These are phyloP conservation scores for Pharnaceum exiguum DNA, from an alignment of 148 eudicot genomes.

Conservation along the genomic window DNA sequence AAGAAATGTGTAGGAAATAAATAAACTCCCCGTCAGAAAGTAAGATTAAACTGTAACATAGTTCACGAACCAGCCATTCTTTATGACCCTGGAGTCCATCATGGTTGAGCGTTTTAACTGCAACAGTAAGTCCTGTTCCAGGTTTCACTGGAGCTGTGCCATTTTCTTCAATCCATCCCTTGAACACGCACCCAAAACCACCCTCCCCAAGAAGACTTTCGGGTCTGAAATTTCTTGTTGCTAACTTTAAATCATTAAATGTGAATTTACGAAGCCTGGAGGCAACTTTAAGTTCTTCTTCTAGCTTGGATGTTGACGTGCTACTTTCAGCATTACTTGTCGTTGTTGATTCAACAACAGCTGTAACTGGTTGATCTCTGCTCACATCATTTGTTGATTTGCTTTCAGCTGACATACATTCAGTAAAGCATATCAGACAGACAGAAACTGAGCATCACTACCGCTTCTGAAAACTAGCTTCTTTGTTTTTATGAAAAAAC, in stretches of 20 bases:
- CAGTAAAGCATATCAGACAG: slow-evolving; percentile 5
- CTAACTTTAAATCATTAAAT: slow-evolving; percentile 61
- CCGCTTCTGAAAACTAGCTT: background rate
- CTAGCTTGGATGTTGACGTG: slow-evolving; percentile 64
- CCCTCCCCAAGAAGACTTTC: slow-evolving; percentile 78
- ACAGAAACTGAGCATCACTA: background rate
- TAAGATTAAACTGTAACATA: background rate
- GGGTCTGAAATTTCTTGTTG: slow-evolving; percentile 73
- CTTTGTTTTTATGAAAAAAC: too few species aligned
- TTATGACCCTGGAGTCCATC: slow-evolving; percentile 87
- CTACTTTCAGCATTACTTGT: slow-evolving; percentile 75
- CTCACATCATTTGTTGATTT: slow-evolving; percentile 48
- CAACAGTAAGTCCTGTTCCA: slow-evolving; percentile 76
- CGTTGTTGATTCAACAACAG: slow-evolving; percentile 48
- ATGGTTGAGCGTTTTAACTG: slow-evolving; percentile 74
- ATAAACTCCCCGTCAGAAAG: background rate
- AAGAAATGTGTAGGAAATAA: background rate
- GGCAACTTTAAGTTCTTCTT: slow-evolving; percentile 68
- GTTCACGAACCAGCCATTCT: slow-evolving; percentile 80
- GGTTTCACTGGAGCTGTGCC: slow-evolving; percentile 79
- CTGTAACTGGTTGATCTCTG: slow-evolving; percentile 48
- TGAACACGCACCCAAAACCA: slow-evolving; percentile 77
- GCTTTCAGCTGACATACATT: slow-evolving; percentile 41
- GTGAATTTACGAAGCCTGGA: slow-evolving; percentile 61
- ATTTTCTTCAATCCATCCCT: slow-evolving; percentile 77